Evolutionary conservation across 495 filamentous ascomycete genomes (phyloP).

Genomic region (Trypethelium eluteriae): DNA sequence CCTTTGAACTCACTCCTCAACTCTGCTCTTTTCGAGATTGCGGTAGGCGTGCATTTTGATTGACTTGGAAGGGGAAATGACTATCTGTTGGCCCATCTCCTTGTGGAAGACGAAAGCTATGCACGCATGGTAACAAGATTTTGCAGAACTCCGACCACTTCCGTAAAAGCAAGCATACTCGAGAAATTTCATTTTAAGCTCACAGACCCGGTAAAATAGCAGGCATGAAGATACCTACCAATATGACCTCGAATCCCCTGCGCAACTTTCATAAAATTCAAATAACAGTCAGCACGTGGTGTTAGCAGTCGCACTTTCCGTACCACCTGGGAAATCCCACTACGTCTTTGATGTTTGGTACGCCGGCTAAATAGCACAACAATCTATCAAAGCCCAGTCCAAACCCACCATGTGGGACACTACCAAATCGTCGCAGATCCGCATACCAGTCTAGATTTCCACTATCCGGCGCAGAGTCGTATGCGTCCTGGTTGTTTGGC

Average conservation of each 20-base stretch:
- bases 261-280: background rate
- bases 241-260: too few species aligned
- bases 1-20: too few species aligned
- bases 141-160: too few species aligned
- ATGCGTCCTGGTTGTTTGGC: background rate
- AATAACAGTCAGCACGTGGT: background rate
- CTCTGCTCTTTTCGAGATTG: too few species aligned
- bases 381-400: constrained; percentile 90
- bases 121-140: too few species aligned
- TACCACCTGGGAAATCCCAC: constrained; percentile 85
- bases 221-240: too few species aligned
- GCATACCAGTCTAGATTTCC: constrained; percentile 75
- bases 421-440: constrained; percentile 90
- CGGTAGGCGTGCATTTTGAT: too few species aligned
- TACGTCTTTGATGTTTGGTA: constrained; percentile 76
- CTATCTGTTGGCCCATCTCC: too few species aligned
- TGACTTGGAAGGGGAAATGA: too few species aligned
- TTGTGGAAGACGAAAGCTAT: too few species aligned
- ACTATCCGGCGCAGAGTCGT: constrained; percentile 16
- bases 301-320: constrained; percentile 84
- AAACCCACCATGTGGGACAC: constrained; percentile 92
- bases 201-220: background rate
- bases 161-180: too few species aligned
- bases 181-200: too few species aligned
- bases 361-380: constrained; percentile 74